Base-by-base conservation (phyloP, 2,329 filamentous ascomycete genomes). In the Fusarium heterosporum region DNA sequence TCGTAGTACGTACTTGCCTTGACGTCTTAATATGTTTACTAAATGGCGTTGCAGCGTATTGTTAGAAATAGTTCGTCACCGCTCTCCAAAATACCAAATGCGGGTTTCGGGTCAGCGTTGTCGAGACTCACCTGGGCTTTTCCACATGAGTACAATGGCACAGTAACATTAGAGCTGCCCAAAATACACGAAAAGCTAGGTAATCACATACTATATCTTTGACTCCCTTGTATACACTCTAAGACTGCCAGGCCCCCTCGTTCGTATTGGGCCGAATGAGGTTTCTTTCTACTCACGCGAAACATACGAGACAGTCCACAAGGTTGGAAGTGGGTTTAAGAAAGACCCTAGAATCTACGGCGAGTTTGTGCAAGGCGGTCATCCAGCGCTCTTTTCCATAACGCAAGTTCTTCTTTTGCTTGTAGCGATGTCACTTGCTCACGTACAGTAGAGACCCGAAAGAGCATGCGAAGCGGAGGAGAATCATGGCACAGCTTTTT, bases 401-500 rank as follows among this genome's bases (percentile, higher is more conserved):
- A 74, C 73, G 73, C 63, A 60, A 10, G 62, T 6, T 32, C 11
- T 46, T 6, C n/a, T 3, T 8, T 17, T 4, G 17, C 6, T 2
- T 22, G 6, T 28, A 7, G 2, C 7, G 25, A 28, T 8, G 40
- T 14, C 13, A 9, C 4, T 30, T 6, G 8, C 70, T 72, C 17
- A 74, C 28, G 32, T 4, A 1, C 11, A 3, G 22, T 10, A 71
- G 71, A 26, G 63, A 74, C 17, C 69, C 69, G 3, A 55, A 61
- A 13, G 72, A 75, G 9, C 74, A 75, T 52, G 48, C 72, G 4
- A 72, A 74, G 38, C 54, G 74, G 11, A 64, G 74, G 43, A 71
- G 73, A 14, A 60, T 76, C 4, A 73, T 76, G 65, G 73, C 72
- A 1, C 74, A 74, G 25, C 29, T 76, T 0, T 76, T 72, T 43